These are phyloP conservation scores for Meyerozyma carpophila DNA, from an alignment of 1,139 yeast genomes.

Conservation along the genomic window DNA sequence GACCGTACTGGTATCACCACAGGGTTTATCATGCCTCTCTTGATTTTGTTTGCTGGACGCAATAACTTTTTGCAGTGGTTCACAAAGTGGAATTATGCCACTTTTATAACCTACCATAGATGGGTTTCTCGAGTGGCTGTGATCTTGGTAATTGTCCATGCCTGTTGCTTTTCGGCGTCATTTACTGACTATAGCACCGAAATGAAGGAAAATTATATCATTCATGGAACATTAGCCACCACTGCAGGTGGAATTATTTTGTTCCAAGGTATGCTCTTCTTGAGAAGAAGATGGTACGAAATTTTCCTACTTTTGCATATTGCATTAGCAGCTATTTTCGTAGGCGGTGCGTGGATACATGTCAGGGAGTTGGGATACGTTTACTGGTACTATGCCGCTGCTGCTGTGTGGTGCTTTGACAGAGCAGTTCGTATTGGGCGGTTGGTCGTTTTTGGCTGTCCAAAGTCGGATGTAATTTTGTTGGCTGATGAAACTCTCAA, in stretches of 20 bases:
- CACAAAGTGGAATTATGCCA: slow-evolving; percentile 33
- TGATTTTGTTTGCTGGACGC: slow-evolving; percentile 39
- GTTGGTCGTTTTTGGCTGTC: slow-evolving; percentile 33
- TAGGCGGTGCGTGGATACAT: slow-evolving; percentile 41
- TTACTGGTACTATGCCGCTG: slow-evolving; percentile 32
- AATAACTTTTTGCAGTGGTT: slow-evolving; percentile 39
- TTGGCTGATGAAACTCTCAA: slow-evolving; percentile 36
- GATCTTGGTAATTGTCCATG: slow-evolving; percentile 26
- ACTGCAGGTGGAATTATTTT: slow-evolving; percentile 26
- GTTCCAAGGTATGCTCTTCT: slow-evolving; percentile 27
- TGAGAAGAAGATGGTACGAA: slow-evolving; percentile 42
- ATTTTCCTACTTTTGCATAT: slow-evolving; percentile 37
- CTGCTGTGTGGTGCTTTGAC: slow-evolving; percentile 42
- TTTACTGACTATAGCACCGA: slow-evolving; percentile 10
- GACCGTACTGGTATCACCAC: slow-evolving; percentile 11
- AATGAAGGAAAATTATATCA: slow-evolving; percentile 17
- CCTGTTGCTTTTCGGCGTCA: slow-evolving; percentile 30
- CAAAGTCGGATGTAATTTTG: slow-evolving; percentile 28
- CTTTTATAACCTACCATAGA: slow-evolving; percentile 32
- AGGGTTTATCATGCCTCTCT: slow-evolving; percentile 24
- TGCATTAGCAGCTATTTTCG: slow-evolving; percentile 32
- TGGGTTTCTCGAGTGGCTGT: slow-evolving; percentile 33
- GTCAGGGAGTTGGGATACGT: slow-evolving; percentile 35
- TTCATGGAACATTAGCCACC: slow-evolving; percentile 29
- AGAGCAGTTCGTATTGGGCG: slow-evolving; percentile 32